Percentiles rank a stretch among this genome's conserved stretches.
Conservation (phyloP, 257 asterid species). For the Paulownia fortunei region DNA sequence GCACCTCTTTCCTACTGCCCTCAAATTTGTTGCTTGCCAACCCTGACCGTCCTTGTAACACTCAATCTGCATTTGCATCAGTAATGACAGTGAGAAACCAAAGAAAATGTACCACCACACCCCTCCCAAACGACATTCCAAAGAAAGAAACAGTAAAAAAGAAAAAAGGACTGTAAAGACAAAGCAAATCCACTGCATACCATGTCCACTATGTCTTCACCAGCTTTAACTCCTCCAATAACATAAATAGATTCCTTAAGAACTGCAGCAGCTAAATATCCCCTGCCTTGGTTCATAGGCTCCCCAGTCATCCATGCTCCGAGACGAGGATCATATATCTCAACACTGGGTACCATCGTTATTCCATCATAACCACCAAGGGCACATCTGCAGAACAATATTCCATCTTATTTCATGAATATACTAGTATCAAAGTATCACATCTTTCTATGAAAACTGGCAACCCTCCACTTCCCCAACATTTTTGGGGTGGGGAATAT, state of each 20-base stretch:
- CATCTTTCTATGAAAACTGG: too few relatives aligned
- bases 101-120: neutral
- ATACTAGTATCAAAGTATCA: neutral
- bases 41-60: constrained; percentile 68
- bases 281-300: constrained; percentile 61
- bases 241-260: constrained; percentile 55
- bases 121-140: too few relatives aligned
- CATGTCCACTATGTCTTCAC: constrained; percentile 37
- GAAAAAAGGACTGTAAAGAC: neutral
- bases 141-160: neutral
- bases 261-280: constrained; percentile 54
- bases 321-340: constrained; percentile 70
- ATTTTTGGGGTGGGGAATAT: too few relatives aligned
- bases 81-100: neutral
- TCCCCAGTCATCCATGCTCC: constrained; percentile 59
- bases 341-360: constrained; percentile 53
- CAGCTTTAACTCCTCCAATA: constrained; percentile 56
- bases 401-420: neutral
- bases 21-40: constrained; percentile 52
- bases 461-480: too few relatives aligned
- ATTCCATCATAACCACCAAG: constrained; percentile 68
- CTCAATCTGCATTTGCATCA: constrained; percentile 57
- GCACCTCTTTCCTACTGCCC: constrained; percentile 55
- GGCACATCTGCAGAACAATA: constrained; percentile 53
- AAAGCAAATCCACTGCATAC: constrained; percentile 36